Evolutionary conservation across 352 stramenopile species (phyloP).

Genomic region (Pseudoperonospora humuli): DNA sequence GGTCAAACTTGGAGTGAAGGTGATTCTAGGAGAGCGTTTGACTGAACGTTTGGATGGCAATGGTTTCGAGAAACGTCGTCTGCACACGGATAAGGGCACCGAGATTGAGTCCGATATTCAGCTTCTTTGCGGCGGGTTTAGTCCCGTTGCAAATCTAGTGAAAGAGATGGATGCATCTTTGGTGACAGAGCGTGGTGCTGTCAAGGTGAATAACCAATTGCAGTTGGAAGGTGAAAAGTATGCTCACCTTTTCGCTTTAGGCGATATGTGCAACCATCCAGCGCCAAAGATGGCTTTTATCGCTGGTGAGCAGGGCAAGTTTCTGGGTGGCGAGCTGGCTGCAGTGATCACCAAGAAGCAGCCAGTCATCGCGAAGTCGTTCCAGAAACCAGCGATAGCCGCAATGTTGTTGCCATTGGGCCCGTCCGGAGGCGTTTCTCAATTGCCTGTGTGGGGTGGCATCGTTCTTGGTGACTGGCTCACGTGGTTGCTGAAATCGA

Average conservation of each 20-base stretch:
- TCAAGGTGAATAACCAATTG: constrained; percentile 42
- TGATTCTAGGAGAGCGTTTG: constrained; percentile 50
- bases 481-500: constrained; percentile 40
- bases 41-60: constrained; percentile 32
- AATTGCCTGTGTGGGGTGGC: constrained; percentile 43
- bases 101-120: constrained; percentile 51
- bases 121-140: constrained; percentile 38
- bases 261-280: constrained; percentile 43
- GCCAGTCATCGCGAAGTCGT: constrained; percentile 20
- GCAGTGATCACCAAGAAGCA: constrained; percentile 22
- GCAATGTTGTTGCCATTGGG: constrained; percentile 38
- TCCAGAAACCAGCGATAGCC: constrained; percentile 6
- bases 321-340: constrained; percentile 28
- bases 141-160: constrained; percentile 24
- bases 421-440: constrained; percentile 37
- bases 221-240: constrained; percentile 42
- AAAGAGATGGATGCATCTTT: constrained; percentile 38
- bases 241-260: constrained; percentile 44
- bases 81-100: constrained; percentile 45
- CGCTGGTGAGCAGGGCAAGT: constrained; percentile 36
- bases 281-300: constrained; percentile 39
- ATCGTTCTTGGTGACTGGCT: constrained; percentile 44
- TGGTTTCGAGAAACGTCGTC: constrained; percentile 28
- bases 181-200: constrained; percentile 24
- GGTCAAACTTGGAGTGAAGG: constrained; percentile 32